phyloP scores from a whole-genome alignment of 2,329 filamentous ascomycete species.

The Trichothecium sympodiale region DNA sequence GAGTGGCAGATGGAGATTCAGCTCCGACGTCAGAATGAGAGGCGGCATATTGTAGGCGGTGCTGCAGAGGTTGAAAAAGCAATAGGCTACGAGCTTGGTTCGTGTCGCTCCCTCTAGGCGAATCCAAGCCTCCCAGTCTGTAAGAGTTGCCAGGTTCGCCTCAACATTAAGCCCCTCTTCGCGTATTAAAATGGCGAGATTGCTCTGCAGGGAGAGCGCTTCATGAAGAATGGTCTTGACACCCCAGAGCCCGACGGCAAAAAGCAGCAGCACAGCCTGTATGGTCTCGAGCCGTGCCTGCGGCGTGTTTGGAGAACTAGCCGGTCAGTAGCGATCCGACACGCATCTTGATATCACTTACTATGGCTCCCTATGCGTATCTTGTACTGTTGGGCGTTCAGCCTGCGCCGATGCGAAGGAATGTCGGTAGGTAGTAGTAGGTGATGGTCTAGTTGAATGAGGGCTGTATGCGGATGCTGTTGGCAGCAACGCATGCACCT shows the following conservation, averaged over 20 bases:
- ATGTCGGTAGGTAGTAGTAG: conserved; percentile 44
- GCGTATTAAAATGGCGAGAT: conserved; percentile 44
- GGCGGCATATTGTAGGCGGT: conserved; percentile 51
- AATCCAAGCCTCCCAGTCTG: conserved; percentile 51
- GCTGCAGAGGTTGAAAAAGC: conserved; percentile 52
- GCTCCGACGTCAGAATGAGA: conserved; percentile 44
- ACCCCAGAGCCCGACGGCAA: conserved; percentile 50
- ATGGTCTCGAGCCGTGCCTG: conserved; percentile 53
- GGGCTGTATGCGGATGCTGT: conserved; percentile 48
- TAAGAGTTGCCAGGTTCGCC: conserved; percentile 29
- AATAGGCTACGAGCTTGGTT: conserved; percentile 50
- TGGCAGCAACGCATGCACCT: conserved; percentile 44
- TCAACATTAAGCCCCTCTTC: conserved; percentile 44
- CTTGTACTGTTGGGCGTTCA: conserved; percentile 44
- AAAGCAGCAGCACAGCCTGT: conserved; percentile 50
- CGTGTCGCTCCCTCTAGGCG: conserved; percentile 44
- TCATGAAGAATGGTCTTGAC: conserved; percentile 50
- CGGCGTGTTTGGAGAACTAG: conserved; percentile 46
- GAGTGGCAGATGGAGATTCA: conserved; percentile 44
- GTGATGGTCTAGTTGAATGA: conserved; percentile 47
- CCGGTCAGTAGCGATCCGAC: not conserved
- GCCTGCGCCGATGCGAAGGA: conserved; percentile 48
- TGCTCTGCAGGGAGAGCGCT: conserved; percentile 46
- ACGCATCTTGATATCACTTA: conserved; percentile 23
- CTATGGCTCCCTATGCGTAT: conserved; percentile 49